Conservation (phyloP, 768 basidiomycete genomes). For the Strobilomyces dryophilus region DNA sequence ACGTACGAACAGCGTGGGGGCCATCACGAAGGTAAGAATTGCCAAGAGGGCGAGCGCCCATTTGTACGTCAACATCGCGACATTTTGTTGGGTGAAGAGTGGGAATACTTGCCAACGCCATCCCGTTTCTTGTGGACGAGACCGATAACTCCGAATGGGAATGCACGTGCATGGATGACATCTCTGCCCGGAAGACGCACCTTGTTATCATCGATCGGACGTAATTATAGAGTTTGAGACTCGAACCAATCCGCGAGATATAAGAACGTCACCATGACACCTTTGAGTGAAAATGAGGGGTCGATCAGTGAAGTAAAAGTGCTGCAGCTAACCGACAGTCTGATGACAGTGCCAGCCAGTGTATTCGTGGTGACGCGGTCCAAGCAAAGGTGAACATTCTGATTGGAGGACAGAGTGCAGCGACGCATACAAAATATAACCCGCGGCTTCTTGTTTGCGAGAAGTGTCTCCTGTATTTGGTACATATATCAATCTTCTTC, state of each 20-base stretch:
- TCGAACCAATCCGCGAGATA: constrained; percentile 51
- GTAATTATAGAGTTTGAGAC: not conserved
- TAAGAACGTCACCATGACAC: constrained; percentile 40
- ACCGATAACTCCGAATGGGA: not conserved
- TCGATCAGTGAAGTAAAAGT: not conserved
- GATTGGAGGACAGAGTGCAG: constrained; percentile 48
- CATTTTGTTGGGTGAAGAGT: constrained; percentile 47
- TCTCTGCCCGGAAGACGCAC: constrained; percentile 51
- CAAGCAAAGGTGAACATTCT: constrained; percentile 71
- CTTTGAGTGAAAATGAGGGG: constrained; percentile 20
- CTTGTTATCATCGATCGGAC: constrained; percentile 17
- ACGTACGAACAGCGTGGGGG: constrained; percentile 42
- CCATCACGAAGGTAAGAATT: constrained; percentile 39
- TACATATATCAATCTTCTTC: too few species aligned
- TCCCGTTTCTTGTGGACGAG: constrained; percentile 31
- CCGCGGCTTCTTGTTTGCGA: constrained; percentile 49
- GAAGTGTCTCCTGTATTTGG: constrained; percentile 21
- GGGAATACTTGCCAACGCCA: constrained; percentile 45
- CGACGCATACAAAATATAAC: constrained; percentile 50
- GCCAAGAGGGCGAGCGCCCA: constrained; percentile 47
- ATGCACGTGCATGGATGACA: constrained; percentile 5
- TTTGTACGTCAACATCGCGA: constrained; percentile 41
- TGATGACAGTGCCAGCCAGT: constrained; percentile 49
- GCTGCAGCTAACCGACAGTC: constrained; percentile 17
- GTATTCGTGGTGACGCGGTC: constrained; percentile 51